phyloP scores from a whole-genome alignment of 129 eudicot genomes.

The Tagetes patula region DNA sequence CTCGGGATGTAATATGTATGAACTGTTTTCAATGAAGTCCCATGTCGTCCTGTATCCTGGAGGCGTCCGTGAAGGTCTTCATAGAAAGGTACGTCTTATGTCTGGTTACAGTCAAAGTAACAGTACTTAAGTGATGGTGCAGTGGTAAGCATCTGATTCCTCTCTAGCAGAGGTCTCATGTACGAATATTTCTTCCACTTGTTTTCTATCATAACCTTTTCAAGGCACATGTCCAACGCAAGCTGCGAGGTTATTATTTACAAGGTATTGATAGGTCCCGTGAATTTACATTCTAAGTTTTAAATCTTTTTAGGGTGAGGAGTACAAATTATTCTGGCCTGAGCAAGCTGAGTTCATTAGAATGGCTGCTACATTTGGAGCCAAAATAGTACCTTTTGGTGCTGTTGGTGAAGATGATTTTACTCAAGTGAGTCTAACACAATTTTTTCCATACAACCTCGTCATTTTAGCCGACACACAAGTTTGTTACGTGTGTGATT shows the following conservation, averaged over 20 bases:
- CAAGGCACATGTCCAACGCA: too few relatives aligned
- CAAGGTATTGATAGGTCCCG: too few relatives aligned
- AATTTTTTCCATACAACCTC: not conserved
- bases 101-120: not conserved
- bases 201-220: too few relatives aligned
- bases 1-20: conserved; percentile 47
- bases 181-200: too few relatives aligned
- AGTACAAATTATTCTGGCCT: conserved; percentile 68
- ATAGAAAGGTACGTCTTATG: conserved; percentile 46
- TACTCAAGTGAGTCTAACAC: conserved; percentile 41
- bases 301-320: conserved; percentile 57
- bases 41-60: conserved; percentile 69
- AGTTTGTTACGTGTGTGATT: not conserved
- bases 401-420: conserved; percentile 76
- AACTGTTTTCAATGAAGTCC: conserved; percentile 49
- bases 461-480: not conserved
- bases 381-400: conserved; percentile 71
- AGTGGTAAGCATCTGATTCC: too few relatives aligned
- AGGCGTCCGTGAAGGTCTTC: conserved; percentile 67
- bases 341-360: conserved; percentile 60
- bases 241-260: too few relatives aligned
- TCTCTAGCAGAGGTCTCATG: too few relatives aligned
- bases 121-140: too few relatives aligned
- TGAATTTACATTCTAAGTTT: not conserved
- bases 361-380: conserved; percentile 77